Conservation (phyloP, 148 eudicot genomes). For the Nepenthes gracilis region DNA sequence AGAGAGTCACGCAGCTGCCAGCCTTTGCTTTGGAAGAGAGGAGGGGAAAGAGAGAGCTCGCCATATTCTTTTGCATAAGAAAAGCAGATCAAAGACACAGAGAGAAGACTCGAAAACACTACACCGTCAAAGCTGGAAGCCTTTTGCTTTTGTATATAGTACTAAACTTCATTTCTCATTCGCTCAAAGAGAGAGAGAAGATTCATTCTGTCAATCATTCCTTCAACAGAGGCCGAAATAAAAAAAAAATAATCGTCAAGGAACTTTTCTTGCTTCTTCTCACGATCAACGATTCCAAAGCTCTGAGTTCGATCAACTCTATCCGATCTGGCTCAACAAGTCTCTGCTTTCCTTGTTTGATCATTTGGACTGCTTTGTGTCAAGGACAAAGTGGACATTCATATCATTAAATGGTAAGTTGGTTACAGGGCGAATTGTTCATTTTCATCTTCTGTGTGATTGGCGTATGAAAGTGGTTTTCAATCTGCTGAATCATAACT, state of each 20-base stretch:
- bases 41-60: no score
- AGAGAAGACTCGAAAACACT: not conserved
- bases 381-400: not conserved
- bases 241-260: slow-evolving; percentile 2
- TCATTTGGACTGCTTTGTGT: slow-evolving; percentile 6
- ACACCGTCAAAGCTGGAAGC: slow-evolving; percentile 6
- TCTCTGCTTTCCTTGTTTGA: slow-evolving; percentile 5
- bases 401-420: slow-evolving; percentile 31
- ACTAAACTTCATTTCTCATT: slow-evolving; percentile 1
- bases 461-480: no score
- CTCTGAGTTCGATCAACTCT: slow-evolving; percentile 2
- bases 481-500: not conserved
- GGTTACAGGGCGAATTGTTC: not conserved
- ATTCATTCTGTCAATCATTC: slow-evolving; percentile 3
- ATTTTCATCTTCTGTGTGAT: not conserved
- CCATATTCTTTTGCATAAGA: no score
- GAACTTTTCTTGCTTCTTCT: not conserved
- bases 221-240: slow-evolving; percentile 4
- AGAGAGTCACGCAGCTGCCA: no score
- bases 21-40: no score
- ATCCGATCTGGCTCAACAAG: slow-evolving; percentile 36
- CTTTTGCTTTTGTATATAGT: slow-evolving; percentile 11
- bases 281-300: not conserved
- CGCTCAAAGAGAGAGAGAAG: slow-evolving; percentile 1
- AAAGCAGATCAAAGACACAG: slow-evolving; percentile 6